phyloP scores from a whole-genome alignment of 164 flowering plant genomes.

The Kalanchoe fedtschenkoi region DNA sequence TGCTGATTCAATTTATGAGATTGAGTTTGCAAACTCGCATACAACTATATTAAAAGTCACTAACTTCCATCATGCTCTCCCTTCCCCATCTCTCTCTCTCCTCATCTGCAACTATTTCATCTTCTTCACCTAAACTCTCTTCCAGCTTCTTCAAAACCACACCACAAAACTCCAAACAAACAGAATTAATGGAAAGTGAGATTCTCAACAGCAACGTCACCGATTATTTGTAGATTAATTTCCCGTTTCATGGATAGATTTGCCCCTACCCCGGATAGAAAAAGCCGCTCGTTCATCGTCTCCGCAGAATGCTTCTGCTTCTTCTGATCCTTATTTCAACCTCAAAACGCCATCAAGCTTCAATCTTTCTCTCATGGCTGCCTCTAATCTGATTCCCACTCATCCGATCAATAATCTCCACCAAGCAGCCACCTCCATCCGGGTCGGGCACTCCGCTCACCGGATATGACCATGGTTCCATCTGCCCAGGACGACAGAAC shows the following conservation, averaged over 20 bases:
- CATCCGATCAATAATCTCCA: background rate
- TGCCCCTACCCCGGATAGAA: background rate
- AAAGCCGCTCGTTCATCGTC: constrained; percentile 1
- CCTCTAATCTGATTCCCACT: constrained; percentile 1
- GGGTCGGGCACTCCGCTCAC: constrained; percentile 9
- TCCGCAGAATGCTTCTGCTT: background rate
- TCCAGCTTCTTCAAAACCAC: constrained; percentile 14
- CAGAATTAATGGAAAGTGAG: constrained; percentile 79
- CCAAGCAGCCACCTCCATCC: too few relatives aligned
- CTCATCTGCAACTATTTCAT: background rate
- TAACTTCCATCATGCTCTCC: constrained; percentile 25
- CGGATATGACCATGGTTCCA: constrained; percentile 58
- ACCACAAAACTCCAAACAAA: constrained; percentile 58
- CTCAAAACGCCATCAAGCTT: background rate
- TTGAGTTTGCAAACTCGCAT: too few relatives aligned
- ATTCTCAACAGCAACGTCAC: constrained; percentile 32
- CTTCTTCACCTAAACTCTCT: constrained; percentile 8
- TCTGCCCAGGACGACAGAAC: constrained; percentile 8
- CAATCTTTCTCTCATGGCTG: constrained; percentile 14
- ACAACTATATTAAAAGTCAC: constrained; percentile 23
- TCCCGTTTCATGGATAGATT: background rate
- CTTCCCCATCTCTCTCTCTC: constrained; percentile 32
- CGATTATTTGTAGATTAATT: constrained; percentile 10
- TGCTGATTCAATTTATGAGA: too few relatives aligned
- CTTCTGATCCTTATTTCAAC: background rate